A percentile compares a stretch with the other conserved stretches of the same genome.
Evolutionary conservation across 2,329 filamentous ascomycete genomes (phyloP).

Genomic region (Aspergillus sp.): DNA sequence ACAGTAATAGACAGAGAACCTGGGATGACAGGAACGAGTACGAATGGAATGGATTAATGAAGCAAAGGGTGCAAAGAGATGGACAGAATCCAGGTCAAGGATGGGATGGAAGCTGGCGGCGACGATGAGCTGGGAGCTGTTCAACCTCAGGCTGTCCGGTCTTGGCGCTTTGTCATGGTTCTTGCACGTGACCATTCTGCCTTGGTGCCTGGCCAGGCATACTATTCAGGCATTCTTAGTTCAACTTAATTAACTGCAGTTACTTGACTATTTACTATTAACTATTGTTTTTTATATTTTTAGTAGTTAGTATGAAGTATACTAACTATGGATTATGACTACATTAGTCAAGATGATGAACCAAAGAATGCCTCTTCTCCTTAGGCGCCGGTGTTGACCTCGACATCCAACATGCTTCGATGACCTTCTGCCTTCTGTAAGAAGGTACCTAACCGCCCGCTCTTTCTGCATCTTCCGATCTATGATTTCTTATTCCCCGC

Average conservation of each 20-base stretch:
- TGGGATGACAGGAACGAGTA: not conserved
- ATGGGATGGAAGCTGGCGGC: conserved; percentile 7
- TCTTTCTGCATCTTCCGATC: not conserved
- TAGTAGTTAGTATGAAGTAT: too few species aligned
- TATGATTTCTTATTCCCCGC: not conserved
- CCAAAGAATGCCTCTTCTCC: too few species aligned
- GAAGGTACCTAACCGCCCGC: not conserved
- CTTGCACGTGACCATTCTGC: conserved; percentile 15
- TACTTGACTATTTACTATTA: too few species aligned
- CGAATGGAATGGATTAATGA: not conserved
- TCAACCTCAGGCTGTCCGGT: not conserved
- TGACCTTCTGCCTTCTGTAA: too few species aligned
- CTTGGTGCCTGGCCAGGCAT: not conserved
- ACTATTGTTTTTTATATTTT: too few species aligned
- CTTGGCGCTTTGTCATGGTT: conserved; percentile 19
- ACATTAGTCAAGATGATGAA: too few species aligned
- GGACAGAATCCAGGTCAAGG: conserved; percentile 14
- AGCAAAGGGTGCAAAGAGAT: conserved; percentile 9
- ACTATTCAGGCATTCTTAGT: not conserved
- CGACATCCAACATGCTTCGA: too few species aligned
- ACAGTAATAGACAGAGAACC: not conserved
- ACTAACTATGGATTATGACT: too few species aligned
- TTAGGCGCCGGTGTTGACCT: too few species aligned
- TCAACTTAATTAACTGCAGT: too few species aligned
- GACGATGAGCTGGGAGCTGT: conserved; percentile 22